Evolutionary conservation across 805 yeast genomes (phyloP), one percentile per base, ranked within the genome.

Genomic region (Wickerhamiella azymoides): DNA sequence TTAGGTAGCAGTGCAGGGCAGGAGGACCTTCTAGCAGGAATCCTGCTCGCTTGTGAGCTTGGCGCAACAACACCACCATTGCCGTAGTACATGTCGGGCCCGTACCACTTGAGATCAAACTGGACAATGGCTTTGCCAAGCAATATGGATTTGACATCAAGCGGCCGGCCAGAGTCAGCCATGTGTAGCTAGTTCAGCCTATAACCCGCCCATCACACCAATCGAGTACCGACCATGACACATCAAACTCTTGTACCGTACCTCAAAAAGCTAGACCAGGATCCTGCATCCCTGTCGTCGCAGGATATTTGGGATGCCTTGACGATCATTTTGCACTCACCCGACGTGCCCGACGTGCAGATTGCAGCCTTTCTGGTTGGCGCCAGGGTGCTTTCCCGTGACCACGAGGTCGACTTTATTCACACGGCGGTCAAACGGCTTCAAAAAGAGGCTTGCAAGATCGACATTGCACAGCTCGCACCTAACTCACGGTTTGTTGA

Each of bases 391-490:
- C 72, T 76, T 26, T 84, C 84, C 1, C 63, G 88, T 7, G 97
- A 92, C 57, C 86, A 82, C 52, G 70, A 80, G 44, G 77, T 96
- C 0, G 83, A 75, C 30, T 84, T 67, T 60, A 82, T 92, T 36
- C 88, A 96, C 3, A 79, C 84, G 8, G 96, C 96, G 0, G 96
- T 85, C 0, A 66, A 68, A 17, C 77, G 92, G 1, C 74, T 89
- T 21, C 65, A 83, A 49, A 74, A 76, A 54, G 73, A 72, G 35
- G 62, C 66, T 17, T 46, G 47, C 24, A 49, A 50, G 24, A 46
- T 63, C 24, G 58, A 55, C 39, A 36, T 50, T 14, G 45, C 47
- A 27, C 7, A 11, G 21, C 37, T 46, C 26, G 25, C 3, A 4
- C 18, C 19, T 28, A 48, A 64, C 1, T 62, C 61, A 1, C 81